Evolutionary conservation across 2,329 filamentous ascomycete genomes (phyloP), one percentile per base, ranked within the genome.

Genomic region (Endocalyx cinctus): DNA sequence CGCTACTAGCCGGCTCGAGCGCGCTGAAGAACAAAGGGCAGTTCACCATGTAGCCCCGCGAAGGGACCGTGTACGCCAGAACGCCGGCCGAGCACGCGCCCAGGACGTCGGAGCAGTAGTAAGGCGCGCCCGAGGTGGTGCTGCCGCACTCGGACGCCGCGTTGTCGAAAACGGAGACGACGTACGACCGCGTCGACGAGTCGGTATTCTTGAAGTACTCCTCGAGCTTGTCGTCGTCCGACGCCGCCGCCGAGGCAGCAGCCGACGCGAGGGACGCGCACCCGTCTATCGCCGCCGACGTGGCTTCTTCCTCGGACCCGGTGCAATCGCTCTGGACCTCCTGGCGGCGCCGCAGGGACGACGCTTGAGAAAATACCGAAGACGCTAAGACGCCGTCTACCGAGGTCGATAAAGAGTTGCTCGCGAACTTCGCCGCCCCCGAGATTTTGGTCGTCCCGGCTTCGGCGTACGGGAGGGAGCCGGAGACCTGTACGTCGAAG

Each of bases 181-280:
- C 75, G 1, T 60, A 65, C 32, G 53, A 63, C 25, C 70, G 68
- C 8, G 63, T 64, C 4, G 57, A 40, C n/a, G 55, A 41, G 10
- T 60, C 57, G 17, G 70, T 71, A 1, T 70, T 70, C 60, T 79
- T 82, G 69, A 83, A 85, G 65, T 79, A 83, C 50, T 79, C 74
- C 22, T 55, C 57, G 46, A 81, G 58, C 48, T 69, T 76, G 45
- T 5, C 13, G 26, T 27, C 26, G 12, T 27, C 26, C 13, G 26
- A 27, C 10, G 15, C 14, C 6, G 26, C 26, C 13, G 17, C 26
- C 4, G 26, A 27, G 26, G 26, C 10, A 13, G 26, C 26, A 6
- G 15, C 26, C 13, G 15, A 5, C 3, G 26, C 26, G 6, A 27
- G 26, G 26, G 7, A 10, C 26, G 26, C 26, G 13, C 26, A 27